These are phyloP conservation scores for Lodderomyces jiufengensis DNA, from an alignment of 1,139 yeast species.

Conservation along the genomic window DNA sequence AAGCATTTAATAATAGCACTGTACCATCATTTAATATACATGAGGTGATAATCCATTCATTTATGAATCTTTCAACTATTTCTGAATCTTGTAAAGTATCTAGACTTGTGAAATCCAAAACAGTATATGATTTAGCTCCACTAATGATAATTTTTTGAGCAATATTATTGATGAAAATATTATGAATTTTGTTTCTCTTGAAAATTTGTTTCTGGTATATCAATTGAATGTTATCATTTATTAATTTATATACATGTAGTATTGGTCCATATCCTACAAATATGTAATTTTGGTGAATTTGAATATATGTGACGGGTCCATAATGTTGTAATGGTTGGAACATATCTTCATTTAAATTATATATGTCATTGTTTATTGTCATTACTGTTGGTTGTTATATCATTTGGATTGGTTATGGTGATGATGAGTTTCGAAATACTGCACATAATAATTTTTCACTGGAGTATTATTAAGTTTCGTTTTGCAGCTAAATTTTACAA, in stretches of 20 bases:
- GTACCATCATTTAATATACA: constrained; percentile 41
- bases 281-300: constrained; percentile 37
- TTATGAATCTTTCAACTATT: constrained; percentile 45
- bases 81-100: constrained; percentile 15
- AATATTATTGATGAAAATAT: constrained; percentile 39
- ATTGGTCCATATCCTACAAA: constrained; percentile 77
- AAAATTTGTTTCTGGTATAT: constrained; percentile 49
- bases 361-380: constrained; percentile 11
- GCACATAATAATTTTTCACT: neutral
- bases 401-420: no score
- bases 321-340: constrained; percentile 39
- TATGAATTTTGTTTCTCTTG: constrained; percentile 73
- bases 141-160: constrained; percentile 43
- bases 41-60: constrained; percentile 76
- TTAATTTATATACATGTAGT: constrained; percentile 48
- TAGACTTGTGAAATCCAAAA: constrained; percentile 22
- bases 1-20: constrained; percentile 68
- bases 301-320: constrained; percentile 74
- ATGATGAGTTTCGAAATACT: no score
- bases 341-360: constrained; percentile 20
- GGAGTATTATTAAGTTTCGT: neutral
- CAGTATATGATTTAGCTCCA: constrained; percentile 71
- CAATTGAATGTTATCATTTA: constrained; percentile 32
- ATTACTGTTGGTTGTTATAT: no score
- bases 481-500: no score